Conservation (phyloP, 2,329 filamentous ascomycete genomes). For the Pseudocercospora cruenta region DNA sequence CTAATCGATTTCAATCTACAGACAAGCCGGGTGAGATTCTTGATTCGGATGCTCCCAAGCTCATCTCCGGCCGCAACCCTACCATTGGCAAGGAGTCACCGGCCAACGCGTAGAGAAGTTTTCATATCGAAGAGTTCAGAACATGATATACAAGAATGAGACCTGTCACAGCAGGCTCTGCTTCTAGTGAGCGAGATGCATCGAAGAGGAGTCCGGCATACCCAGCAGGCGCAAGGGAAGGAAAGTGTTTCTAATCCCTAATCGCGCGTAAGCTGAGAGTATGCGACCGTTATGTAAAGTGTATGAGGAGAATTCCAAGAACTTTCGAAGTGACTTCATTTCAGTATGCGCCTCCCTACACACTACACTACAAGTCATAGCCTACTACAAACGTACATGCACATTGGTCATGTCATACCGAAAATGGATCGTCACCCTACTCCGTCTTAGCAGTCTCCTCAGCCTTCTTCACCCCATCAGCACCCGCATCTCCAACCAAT, state of each 20-base stretch:
- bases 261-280: background rate
- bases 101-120: slow-evolving; percentile 25
- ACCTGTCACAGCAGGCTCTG: background rate
- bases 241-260: background rate
- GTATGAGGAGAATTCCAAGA: background rate
- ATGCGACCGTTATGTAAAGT: background rate
- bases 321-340: background rate
- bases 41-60: slow-evolving; percentile 16
- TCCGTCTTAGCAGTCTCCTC: slow-evolving; percentile 37
- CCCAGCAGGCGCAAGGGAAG: background rate
- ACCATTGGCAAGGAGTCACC: slow-evolving; percentile 25
- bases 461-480: slow-evolving; percentile 39
- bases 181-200: background rate
- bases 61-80: slow-evolving; percentile 24
- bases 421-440: background rate
- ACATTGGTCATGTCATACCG: background rate
- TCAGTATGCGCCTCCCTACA: background rate
- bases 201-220: background rate
- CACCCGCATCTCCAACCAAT: slow-evolving; percentile 54
- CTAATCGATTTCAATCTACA: slow-evolving; percentile 2
- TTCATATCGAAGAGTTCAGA: background rate
- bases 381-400: background rate
- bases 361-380: background rate
- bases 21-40: slow-evolving; percentile 30
- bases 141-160: background rate